A percentile compares a stretch with the other conserved stretches of the same genome.
These are phyloP conservation scores for Xylariaceae sp. DNA, from an alignment of 2,329 filamentous ascomycete genomes.

Conservation along the genomic window DNA sequence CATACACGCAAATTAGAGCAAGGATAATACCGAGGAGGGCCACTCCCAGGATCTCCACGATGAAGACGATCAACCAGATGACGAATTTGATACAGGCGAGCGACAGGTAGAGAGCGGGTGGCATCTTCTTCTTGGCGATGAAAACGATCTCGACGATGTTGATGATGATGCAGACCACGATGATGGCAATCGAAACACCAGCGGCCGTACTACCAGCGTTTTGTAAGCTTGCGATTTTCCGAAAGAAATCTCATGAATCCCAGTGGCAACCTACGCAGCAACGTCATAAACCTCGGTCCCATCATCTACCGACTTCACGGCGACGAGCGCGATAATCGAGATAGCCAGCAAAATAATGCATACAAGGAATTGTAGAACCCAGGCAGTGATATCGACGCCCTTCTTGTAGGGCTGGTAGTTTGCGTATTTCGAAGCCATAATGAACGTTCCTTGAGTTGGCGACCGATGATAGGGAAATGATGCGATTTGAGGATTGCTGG, in stretches of 20 bases:
- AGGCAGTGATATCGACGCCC: conserved; percentile 23
- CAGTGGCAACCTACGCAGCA: neutral
- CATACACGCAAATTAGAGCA: neutral
- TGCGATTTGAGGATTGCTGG: no score
- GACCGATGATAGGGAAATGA: no score
- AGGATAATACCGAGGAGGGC: neutral
- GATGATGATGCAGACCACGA: conserved; percentile 18
- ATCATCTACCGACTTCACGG: conserved; percentile 1
- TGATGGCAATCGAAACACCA: conserved; percentile 20
- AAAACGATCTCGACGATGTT: conserved; percentile 25
- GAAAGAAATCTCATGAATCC: neutral
- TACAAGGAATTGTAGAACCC: conserved; percentile 23
- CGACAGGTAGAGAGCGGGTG: conserved; percentile 20
- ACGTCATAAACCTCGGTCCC: neutral
- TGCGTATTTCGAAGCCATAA: no score
- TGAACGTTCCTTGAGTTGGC: no score
- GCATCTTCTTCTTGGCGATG: conserved; percentile 20
- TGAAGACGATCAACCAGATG: conserved; percentile 20
- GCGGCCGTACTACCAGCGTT: conserved; percentile 14
- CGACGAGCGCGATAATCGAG: conserved; percentile 11
- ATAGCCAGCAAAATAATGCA: conserved; percentile 19
- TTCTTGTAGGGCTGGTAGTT: conserved; percentile 22
- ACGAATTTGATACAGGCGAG: conserved; percentile 21
- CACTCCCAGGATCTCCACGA: conserved; percentile 12
- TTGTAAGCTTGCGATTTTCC: neutral